Percentiles rank a stretch among this genome's conserved stretches.
Evolutionary conservation across 164 flowering plant genomes (phyloP).

Genomic region (Aristolochia fimbriata): DNA sequence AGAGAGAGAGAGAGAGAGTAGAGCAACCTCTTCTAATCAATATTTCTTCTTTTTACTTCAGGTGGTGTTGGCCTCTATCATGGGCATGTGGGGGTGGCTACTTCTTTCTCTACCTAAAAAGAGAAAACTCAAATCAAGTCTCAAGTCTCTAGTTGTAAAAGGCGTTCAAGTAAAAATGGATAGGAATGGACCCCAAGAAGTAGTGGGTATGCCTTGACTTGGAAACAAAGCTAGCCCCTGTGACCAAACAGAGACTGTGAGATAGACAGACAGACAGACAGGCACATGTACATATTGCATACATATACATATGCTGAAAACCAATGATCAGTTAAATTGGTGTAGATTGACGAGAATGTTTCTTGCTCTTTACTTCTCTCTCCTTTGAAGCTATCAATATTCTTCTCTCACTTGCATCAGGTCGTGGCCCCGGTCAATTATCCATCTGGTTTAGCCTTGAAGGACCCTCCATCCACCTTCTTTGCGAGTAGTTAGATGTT

Average conservation of each 20-base stretch:
- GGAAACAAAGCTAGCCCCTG: conserved; percentile 2
- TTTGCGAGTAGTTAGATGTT: not conserved
- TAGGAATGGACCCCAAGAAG: no score
- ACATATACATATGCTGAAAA: no score
- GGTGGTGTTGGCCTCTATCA: no score
- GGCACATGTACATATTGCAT: no score
- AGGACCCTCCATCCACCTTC: not conserved
- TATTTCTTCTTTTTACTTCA: no score
- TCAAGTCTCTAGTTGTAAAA: no score
- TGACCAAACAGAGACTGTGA: not conserved
- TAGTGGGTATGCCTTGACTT: not conserved
- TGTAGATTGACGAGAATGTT: not conserved
- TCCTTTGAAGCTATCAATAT: not conserved
- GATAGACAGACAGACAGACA: not conserved
- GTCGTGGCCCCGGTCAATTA: not conserved
- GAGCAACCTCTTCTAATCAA: no score
- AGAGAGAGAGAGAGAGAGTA: no score
- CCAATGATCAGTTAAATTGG: not conserved
- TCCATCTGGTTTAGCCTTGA: not conserved
- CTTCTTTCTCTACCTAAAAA: no score
- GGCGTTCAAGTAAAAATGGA: no score
- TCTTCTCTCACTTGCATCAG: not conserved
- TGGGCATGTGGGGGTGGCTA: no score
- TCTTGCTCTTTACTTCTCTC: conserved; percentile 1
- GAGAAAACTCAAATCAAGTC: no score